Conservation (phyloP, 305 asterid genomes). For the Rubia peregrina region DNA sequence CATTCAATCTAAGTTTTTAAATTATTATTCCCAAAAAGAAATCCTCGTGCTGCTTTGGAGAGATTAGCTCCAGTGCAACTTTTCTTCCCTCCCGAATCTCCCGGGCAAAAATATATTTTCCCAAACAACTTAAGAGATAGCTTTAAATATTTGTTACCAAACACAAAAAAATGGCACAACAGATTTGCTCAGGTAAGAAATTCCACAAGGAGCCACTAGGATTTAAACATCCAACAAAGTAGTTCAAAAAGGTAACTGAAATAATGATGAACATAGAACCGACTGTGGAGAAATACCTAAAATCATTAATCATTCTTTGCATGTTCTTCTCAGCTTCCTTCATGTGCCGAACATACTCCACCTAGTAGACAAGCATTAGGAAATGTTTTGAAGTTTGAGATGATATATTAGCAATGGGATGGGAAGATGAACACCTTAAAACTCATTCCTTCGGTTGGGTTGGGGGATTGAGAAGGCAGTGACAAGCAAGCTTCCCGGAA, state of each 20-base stretch:
- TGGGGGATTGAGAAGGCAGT: slow-evolving; percentile 42
- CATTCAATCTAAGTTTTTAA: not conserved
- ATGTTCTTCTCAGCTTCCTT: slow-evolving; percentile 82
- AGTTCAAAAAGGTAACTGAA: slow-evolving; percentile 17
- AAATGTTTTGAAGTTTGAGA: not conserved
- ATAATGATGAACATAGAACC: slow-evolving; percentile 2
- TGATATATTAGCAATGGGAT: slow-evolving; percentile 4
- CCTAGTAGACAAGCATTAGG: slow-evolving; percentile 35
- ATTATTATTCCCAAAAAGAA: not conserved
- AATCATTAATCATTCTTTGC: slow-evolving; percentile 65
- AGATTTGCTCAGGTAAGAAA: slow-evolving; percentile 3
- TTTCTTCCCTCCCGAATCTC: not conserved
- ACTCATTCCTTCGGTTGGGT: slow-evolving; percentile 42
- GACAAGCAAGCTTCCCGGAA: slow-evolving; percentile 82
- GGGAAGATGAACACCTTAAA: slow-evolving; percentile 56
- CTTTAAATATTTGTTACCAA: not conserved
- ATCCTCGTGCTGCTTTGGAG: not conserved
- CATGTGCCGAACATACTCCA: slow-evolving; percentile 65
- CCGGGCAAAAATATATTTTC: not conserved
- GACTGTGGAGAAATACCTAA: slow-evolving; percentile 47
- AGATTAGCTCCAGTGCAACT: not conserved
- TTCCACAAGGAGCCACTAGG: not conserved
- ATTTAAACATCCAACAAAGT: not conserved
- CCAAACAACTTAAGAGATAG: not conserved
- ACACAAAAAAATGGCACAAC: not conserved